phyloP scores from a whole-genome alignment of 163 green algal species.

The Prototheca cutis region DNA sequence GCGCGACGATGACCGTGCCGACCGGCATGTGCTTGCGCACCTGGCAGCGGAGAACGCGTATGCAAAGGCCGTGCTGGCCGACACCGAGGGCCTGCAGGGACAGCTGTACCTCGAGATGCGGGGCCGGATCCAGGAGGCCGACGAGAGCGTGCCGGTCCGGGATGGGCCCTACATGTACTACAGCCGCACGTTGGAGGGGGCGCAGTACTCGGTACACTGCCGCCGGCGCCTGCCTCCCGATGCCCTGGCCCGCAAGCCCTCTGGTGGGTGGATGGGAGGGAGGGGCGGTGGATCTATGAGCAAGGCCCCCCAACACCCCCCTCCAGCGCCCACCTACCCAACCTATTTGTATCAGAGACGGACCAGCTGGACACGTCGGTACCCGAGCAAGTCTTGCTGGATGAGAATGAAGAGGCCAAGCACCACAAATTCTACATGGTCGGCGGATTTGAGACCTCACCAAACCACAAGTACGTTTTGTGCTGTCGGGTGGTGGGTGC shows the following conservation, averaged over 20 bases:
- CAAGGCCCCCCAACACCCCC: too few relatives aligned
- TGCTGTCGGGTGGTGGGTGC: background rate
- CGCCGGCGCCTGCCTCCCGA: conserved; percentile 32
- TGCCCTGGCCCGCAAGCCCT: background rate
- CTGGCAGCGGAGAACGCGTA: conserved; percentile 65
- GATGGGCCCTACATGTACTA: conserved; percentile 44
- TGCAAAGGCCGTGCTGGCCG: conserved; percentile 53
- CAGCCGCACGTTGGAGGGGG: conserved; percentile 43
- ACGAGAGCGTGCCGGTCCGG: conserved; percentile 50
- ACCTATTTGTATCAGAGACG: too few relatives aligned
- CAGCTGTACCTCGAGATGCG: conserved; percentile 74
- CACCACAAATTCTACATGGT: conserved; percentile 73
- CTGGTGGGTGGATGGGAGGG: background rate
- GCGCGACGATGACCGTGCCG: conserved; percentile 60
- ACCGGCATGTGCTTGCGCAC: conserved; percentile 55
- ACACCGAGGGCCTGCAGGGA: conserved; percentile 64
- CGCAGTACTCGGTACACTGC: conserved; percentile 56
- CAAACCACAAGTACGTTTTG: conserved; percentile 30
- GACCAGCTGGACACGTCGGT: conserved; percentile 9
- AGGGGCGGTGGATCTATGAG: too few relatives aligned
- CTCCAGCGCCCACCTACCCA: too few relatives aligned
- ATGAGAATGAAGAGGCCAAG: conserved; percentile 63
- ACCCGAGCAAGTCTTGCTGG: conserved; percentile 71
- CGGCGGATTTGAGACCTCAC: conserved; percentile 32
- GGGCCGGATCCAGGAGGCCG: conserved; percentile 67